Base-by-base conservation (phyloP, 176 grass and related monocot genomes). In the Rhipidocladum racemiflorum region DNA sequence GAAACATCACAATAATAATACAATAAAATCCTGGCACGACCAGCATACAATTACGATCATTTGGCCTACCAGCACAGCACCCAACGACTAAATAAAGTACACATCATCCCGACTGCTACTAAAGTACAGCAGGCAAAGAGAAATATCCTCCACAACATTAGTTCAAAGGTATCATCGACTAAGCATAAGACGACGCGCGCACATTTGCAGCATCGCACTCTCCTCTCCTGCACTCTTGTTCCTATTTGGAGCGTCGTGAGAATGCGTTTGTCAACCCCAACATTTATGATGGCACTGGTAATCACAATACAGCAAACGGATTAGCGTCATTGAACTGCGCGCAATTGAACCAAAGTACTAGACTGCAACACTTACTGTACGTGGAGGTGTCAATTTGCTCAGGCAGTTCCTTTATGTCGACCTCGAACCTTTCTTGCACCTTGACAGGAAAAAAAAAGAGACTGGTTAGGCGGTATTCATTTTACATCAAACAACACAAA, bases 401-500 rank as follows among this genome's bases (percentile, higher is more conserved):
- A 13, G 97, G 97, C 63, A 99, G 85, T 68, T 99, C 93, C 74
- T 99, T 99, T 50, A 99, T 99, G 83, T 99, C 97, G 0, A 99
- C 97, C 83, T 99, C 93, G 36, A 99, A 99, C 91, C 97, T 95
- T 83, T 99, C 97, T 91, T 99, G 97, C 43, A 99, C 93, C 97
- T 98, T 64, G 6, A 81, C 7, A 61, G 3, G 56, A 18, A 21
- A 61, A 18, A 21, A 36, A 1, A 72, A 5, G 25, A 1, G 14
- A 18, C 20, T 29, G 54, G 53, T 88, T 65, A 87, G 68, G 57
- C 50, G 11, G 4, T 39, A 11, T 7, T 24, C 74, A 34, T 16
- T 17, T 16, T 17, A 54, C 3, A 75, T 5, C 32, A 16, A 15
- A 24, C 3, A n/a, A 23, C 32, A 40, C 34, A 9, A n/a, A 40